Evolutionary conservation across 768 basidiomycete species (phyloP).

Genomic region (Mycena olivaceomarginata): DNA sequence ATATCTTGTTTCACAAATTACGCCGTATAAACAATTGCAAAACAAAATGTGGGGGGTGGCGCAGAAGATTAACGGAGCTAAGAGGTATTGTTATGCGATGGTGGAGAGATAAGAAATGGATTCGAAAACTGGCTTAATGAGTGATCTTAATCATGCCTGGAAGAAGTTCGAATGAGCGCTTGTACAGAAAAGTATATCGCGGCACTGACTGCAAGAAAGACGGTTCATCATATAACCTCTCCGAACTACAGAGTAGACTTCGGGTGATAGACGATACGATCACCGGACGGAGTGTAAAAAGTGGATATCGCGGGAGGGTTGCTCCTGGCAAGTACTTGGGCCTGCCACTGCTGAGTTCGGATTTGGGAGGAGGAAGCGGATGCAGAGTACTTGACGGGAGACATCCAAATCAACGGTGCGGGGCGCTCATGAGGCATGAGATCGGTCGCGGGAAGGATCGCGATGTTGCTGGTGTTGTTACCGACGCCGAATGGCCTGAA

Average conservation of each 20-base stretch:
- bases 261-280: slow-evolving; percentile 1
- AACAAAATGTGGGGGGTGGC: neutral
- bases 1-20: slow-evolving; percentile 29
- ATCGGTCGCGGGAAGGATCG: slow-evolving; percentile 1
- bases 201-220: slow-evolving; percentile 7
- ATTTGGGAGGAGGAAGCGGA: slow-evolving; percentile 8
- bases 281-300: slow-evolving; percentile 8
- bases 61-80: slow-evolving; percentile 5
- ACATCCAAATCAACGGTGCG: slow-evolving; percentile 31
- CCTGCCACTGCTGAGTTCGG: slow-evolving; percentile 15
- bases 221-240: neutral
- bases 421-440: slow-evolving; percentile 10
- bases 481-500: neutral
- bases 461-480: neutral
- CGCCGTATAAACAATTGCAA: slow-evolving; percentile 18
- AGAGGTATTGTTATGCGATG: slow-evolving; percentile 1
- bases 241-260: neutral
- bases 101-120: slow-evolving; percentile 33
- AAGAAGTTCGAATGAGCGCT: slow-evolving; percentile 10
- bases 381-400: slow-evolving; percentile 26
- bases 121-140: slow-evolving; percentile 10
- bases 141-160: slow-evolving; percentile 11
- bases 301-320: slow-evolving; percentile 10
- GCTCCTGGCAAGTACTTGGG: neutral
- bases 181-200: neutral